Evolutionary conservation across 208 protist species (phyloP), one percentile per base, ranked within the genome.

Genomic region (Trypanosomatidae sp.): DNA sequence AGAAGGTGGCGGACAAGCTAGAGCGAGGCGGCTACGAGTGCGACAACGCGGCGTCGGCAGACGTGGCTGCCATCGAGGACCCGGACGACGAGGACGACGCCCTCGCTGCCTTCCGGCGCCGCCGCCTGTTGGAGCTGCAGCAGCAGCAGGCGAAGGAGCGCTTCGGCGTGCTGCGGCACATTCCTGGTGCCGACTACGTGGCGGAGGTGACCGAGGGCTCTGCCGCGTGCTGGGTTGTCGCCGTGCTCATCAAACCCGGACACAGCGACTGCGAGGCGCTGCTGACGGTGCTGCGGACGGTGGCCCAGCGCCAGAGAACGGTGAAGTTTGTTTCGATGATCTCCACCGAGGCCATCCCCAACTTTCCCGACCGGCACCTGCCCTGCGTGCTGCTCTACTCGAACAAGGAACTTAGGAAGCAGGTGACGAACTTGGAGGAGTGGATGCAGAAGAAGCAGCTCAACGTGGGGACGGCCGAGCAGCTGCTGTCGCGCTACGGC

Each of bases 281-380:
- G 67, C 74, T 97, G 39, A 85, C 74, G 28, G 82, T 93, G 19
- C 83, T 95, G 80, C 82, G 88, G 15, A 81, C 76, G 6, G 83
- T 87, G 62, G 91, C 93, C 17, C 91, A 95, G 69, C 84, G 89
- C 36, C 79, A 87, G 33, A 84, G 77, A 2, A 62, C 80, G 1
- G 82, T 94, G 25, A 97, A 97, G 74, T 93, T 95, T 81, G 83
- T 97, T 2, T 93, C 88, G 12, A 91, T 97, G 74, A 73, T 93
- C 28, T 87, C 89, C 13, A 91, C 86, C 0, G 93, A 97, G 71
- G 88, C 89, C 1, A 86, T 95, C 30, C 79, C 85, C 1, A 89
- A 91, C 68, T 93, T 97, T 74, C 93, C 93, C 0, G 82, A 93
- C 30, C 56, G 79, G 0, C 88, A 93, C 69, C 65, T 95, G 13